Evolutionary conservation across 345 rosid genomes (phyloP), one percentile per base, ranked within the genome.

Genomic region (Acer negundo): DNA sequence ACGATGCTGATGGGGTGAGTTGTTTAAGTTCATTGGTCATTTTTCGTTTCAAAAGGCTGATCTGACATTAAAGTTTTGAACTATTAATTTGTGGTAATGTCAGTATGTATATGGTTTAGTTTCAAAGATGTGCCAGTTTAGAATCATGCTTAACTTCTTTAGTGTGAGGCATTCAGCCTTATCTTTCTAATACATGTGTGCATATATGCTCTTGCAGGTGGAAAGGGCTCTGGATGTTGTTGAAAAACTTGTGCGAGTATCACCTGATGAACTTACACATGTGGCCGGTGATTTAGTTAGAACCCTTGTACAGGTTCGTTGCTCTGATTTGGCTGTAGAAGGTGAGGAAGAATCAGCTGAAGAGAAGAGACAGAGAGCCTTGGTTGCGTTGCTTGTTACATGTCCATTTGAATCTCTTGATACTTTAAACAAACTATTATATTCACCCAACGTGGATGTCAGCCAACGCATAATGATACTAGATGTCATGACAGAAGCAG

Each of bases 381-480:
- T 96, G 84, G 83, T 90, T 62, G 95, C 98, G 35, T 90, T 94
- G 86, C 86, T 91, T 22, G 95, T 91, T 79, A 81, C 90, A 44
- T 70, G 92, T 83, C 99, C 99, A 61, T 82, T 88, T 79, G 89
- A 92, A 72, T 94, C 98, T 77, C 87, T 96, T 51, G 92, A 91
- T 24, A 72, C 88, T 73, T 77, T 90, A 58, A 91, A 87, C 87
- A 85, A 79, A 73, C 75, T 92, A 35, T 75, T 96, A 78, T 94
- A 92, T 81, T 92, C 98, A 62, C 94, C 99, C 61, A 89, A 91
- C 77, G 92, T 96, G 47, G 98, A 94, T 71, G 79, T 86, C 74
- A 92, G 99, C 86, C 99, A 94, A 77, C 95, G 99, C 77, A 87
- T 96, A 85, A 94, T 96, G 98, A 92, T 94, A 81, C 95, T 96